These are phyloP conservation scores for Albizia julibrissin DNA, from an alignment of 306 rosid species.

Conservation along the genomic window DNA sequence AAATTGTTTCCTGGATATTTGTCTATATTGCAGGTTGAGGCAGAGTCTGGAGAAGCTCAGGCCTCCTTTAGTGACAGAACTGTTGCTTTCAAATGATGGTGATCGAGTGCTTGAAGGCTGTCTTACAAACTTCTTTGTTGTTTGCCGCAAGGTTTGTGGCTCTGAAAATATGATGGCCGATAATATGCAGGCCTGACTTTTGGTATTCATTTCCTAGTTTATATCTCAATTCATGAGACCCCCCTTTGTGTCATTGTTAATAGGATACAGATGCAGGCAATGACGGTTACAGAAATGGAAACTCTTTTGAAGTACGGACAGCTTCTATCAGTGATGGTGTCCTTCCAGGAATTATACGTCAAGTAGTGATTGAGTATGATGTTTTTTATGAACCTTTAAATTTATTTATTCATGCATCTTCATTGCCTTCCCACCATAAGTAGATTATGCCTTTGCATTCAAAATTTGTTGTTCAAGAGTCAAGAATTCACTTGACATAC, in stretches of 20 bases:
- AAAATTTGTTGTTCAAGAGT: background rate
- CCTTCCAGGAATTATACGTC: conserved; percentile 87
- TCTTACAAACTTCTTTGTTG: conserved; percentile 76
- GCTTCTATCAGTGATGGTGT: conserved; percentile 75
- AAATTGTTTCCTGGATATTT: conserved; percentile 14
- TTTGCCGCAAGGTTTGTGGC: conserved; percentile 66
- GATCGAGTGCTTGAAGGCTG: conserved; percentile 86
- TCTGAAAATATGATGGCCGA: background rate
- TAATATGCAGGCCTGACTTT: conserved; percentile 20
- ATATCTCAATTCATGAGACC: conserved; percentile 16
- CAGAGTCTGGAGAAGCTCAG: conserved; percentile 76
- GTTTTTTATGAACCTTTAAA: background rate
- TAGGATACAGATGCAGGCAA: conserved; percentile 50
- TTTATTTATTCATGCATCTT: conserved; percentile 9
- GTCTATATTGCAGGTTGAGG: conserved; percentile 59
- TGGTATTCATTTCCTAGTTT: conserved; percentile 21
- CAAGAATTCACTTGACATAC: conserved; percentile 8
- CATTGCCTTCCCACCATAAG: conserved; percentile 7
- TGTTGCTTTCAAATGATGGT: conserved; percentile 80
- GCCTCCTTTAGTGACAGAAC: conserved; percentile 81
- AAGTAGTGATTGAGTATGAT: conserved; percentile 74
- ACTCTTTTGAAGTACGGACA: conserved; percentile 82
- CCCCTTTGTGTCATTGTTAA: background rate
- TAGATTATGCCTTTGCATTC: background rate
- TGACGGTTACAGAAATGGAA: conserved; percentile 35